These are phyloP conservation scores for Leccinum disarticulatum DNA, from an alignment of 768 basidiomycete species.

Conservation along the genomic window DNA sequence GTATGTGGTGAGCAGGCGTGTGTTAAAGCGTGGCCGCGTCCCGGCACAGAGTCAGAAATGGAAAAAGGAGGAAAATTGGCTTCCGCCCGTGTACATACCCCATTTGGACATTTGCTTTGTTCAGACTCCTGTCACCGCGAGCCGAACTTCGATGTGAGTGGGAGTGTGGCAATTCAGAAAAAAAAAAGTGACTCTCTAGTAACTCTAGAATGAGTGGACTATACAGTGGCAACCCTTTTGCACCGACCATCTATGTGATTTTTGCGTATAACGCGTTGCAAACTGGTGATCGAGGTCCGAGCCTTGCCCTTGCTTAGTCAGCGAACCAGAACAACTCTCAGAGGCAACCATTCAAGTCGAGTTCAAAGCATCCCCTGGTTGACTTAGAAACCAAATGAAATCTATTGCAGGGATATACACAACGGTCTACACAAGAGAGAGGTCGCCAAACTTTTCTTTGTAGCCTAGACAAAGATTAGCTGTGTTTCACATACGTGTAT, in stretches of 20 bases:
- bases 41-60: neutral
- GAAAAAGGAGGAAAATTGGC: neutral
- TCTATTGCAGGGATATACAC: conserved; percentile 28
- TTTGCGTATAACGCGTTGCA: neutral
- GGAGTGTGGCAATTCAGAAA: neutral
- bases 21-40: conserved; percentile 4
- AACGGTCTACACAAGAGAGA: conserved; percentile 76
- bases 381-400: conserved; percentile 1
- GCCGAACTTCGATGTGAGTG: no score
- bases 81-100: neutral
- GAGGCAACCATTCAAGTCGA: neutral
- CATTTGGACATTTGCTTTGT: neutral
- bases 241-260: neutral
- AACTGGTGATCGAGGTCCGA: neutral
- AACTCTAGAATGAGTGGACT: neutral
- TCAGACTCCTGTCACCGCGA: neutral
- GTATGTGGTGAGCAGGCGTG: conserved; percentile 6
- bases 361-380: neutral
- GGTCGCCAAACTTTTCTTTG: conserved; percentile 96
- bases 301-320: conserved; percentile 24
- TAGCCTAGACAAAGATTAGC: conserved; percentile 51
- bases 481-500: neutral
- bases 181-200: neutral
- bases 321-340: neutral
- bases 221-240: neutral